A percentile compares a stretch with the other conserved stretches of the same genome.
These are phyloP conservation scores for Quercus alba DNA, from an alignment of 306 rosid genomes.

Conservation along the genomic window DNA sequence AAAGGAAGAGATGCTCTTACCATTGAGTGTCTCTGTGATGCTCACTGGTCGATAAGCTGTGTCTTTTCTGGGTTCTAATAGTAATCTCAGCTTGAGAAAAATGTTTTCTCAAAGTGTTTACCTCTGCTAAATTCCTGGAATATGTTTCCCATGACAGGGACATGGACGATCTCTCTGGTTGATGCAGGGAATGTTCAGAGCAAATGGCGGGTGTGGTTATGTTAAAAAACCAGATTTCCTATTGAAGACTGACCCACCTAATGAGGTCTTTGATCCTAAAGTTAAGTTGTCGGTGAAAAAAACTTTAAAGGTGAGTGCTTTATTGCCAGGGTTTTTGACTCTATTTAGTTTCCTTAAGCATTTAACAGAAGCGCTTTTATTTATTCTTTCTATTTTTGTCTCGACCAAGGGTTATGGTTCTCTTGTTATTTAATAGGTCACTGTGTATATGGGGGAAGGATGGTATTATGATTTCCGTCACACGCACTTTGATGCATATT, in stretches of 20 bases:
- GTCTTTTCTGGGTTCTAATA: not conserved
- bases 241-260: constrained; percentile 42
- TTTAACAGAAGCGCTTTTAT: constrained; percentile 3
- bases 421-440: constrained; percentile 53
- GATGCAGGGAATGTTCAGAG: constrained; percentile 98
- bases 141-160: constrained; percentile 56
- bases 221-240: constrained; percentile 91
- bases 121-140: not conserved
- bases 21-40: not conserved
- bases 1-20: not conserved
- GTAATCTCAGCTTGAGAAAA: constrained; percentile 7
- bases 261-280: constrained; percentile 72
- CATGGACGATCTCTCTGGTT: constrained; percentile 94
- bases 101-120: not conserved
- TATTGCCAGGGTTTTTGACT: constrained; percentile 1
- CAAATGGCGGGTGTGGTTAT: constrained; percentile 92
- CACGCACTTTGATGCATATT: constrained; percentile 85
- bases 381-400: constrained; percentile 1
- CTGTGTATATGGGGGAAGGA: constrained; percentile 95
- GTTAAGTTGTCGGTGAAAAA: constrained; percentile 52
- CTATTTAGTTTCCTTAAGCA: not conserved
- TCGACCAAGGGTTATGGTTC: constrained; percentile 20
- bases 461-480: constrained; percentile 82
- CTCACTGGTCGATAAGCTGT: not conserved
- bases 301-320: constrained; percentile 65